Evolutionary conservation across 2,329 filamentous ascomycete genomes (phyloP), one percentile per base, ranked within the genome.

Genomic region (Sclerotinia sclerotiorum): DNA sequence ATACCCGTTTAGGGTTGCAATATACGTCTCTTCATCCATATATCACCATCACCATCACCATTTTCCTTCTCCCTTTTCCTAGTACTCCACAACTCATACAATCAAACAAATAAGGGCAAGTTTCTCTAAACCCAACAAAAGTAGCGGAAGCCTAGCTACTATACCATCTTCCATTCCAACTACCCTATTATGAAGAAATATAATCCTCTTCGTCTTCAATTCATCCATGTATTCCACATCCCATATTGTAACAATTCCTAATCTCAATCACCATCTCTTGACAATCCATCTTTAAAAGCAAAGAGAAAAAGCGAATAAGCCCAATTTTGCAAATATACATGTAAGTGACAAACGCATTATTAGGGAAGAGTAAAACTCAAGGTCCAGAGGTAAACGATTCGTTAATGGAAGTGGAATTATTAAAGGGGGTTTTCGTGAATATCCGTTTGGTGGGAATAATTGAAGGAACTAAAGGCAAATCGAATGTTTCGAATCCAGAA

Each of bases 231-330:
- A 24, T 49, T 8, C 19, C 44, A 35, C 46, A 35, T 35, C n/a
- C 46, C 29, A 19, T 62, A 13, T 62, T 62, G 44, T 55, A 24
- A 46, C 27, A 35, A 6, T 52, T 39, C 48, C 17, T 24, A 39
- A 27, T 29, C 29, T 54, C 32, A 15, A 51, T 27, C 46, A 24
- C 32, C 24, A 58, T 35, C 54, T 65, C 63, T 65, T 35, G 19
- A 63, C 46, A 62, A 27, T 49, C 44, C 46, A 49, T 49, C 58
- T 62, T 29, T 17, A 51, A 39, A 63, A 63, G 60, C 46, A 63
- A 63, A 19, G 32, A 21, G n/a, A 52, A 62, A 21, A 51, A 63
- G 46, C n/a, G 32, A 63, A 51, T 11, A 62, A 27, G 58, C 58
- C 39, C 46, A 35, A 49, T 48, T 51, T 51, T 62, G 60, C 46